Base-by-base conservation (phyloP, 192 early-diverging fungal genomes). In the Backusella circina region DNA sequence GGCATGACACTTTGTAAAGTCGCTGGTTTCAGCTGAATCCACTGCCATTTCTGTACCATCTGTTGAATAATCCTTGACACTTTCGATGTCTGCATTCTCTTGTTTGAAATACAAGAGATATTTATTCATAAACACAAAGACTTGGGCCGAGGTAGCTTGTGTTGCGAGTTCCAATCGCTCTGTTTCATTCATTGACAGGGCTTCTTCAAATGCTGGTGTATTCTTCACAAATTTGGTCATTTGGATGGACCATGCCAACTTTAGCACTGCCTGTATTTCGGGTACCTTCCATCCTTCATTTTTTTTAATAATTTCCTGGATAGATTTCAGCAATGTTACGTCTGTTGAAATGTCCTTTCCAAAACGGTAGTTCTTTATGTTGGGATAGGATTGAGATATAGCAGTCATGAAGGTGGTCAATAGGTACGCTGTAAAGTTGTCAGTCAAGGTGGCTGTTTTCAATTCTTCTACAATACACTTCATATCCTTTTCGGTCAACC, bases 101-200 rank as follows among this genome's bases (percentile, higher is more conserved):
- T 70, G 72, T 71, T 77, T 75, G 73, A 87, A 88, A 15, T 84
- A 85, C 21, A 94, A 83, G 10, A 92, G 77, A 73, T 91, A 91
- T 75, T 88, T 84, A 28, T 84, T 86, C 23, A 89, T 88, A 77
- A 92, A 92, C 37, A 85, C 87, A 36, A 92, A 91, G 0, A 86
- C 88, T 65, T 87, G 80, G 65, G 83, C 79, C 30, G 78, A 77
- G 16, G 89, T 84, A 2, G 89, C 90, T 21, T 82, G 84, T 71
- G 89, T 82, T 5, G 86, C 85, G 23, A 90, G 82, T 47, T 70
- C 70, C 51, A 86, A 82, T 13, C 90, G 74, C 15, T 80, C 79
- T 2, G 80, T 80, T 50, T 83, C 75, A 21, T 80, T 73, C 23
- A 82, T n/a, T 1, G 84, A 81, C 38, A 88, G 76, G 10, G 77